phyloP scores from a whole-genome alignment of 129 eudicot genomes.

The Lonicera japonica region DNA sequence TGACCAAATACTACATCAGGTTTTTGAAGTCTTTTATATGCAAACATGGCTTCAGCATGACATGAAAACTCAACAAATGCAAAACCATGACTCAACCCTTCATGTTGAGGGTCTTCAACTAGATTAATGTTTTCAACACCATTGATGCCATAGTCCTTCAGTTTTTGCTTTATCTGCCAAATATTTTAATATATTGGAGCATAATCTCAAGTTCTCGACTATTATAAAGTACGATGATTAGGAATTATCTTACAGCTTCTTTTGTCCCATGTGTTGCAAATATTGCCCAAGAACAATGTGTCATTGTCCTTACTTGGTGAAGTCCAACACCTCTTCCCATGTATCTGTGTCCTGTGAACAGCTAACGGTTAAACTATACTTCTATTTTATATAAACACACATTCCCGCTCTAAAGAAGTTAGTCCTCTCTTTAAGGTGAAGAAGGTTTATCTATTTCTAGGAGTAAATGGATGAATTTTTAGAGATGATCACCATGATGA shows the following conservation, averaged over 20 bases:
- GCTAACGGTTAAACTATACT: constrained; percentile 5
- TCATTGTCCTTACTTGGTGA: constrained; percentile 79
- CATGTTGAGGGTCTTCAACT: constrained; percentile 54
- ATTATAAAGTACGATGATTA: neutral
- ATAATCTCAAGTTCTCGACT: neutral
- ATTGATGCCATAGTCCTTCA: constrained; percentile 54
- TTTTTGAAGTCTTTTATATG: constrained; percentile 78
- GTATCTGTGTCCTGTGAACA: constrained; percentile 58
- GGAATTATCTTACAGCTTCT: constrained; percentile 57
- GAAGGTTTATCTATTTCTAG: no score
- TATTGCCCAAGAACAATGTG: constrained; percentile 75
- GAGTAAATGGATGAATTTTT: no score
- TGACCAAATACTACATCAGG: constrained; percentile 76
- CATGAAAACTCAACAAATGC: constrained; percentile 70
- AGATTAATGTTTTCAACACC: constrained; percentile 60
- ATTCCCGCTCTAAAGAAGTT: no score
- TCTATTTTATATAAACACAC: neutral
- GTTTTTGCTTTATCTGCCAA: constrained; percentile 61
- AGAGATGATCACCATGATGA: no score
- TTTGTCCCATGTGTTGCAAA: constrained; percentile 88
- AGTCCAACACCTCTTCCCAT: constrained; percentile 76
- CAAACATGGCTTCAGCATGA: constrained; percentile 76
- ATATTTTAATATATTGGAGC: constrained; percentile 1
- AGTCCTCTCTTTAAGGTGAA: no score
- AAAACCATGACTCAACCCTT: constrained; percentile 83